phyloP scores from a whole-genome alignment of 2,329 filamentous ascomycete genomes.

The Emydomyces testavorans region DNA sequence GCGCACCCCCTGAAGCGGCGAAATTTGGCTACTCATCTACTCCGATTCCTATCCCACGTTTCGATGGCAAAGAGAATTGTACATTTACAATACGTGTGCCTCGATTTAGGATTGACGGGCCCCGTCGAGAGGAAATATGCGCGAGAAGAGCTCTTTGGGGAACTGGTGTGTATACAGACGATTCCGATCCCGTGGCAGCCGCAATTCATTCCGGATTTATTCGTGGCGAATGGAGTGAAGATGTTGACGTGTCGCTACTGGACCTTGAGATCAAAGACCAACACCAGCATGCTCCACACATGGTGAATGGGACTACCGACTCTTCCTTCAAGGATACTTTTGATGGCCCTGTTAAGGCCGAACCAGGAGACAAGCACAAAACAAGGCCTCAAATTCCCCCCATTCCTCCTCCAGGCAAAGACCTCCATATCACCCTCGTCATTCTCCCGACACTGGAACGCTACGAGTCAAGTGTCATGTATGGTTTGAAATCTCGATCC shows the following conservation, averaged over 20 bases:
- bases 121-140: conserved; percentile 72
- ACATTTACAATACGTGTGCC: conserved; percentile 82
- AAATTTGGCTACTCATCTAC: conserved; percentile 48
- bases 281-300: conserved; percentile 34
- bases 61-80: conserved; percentile 72
- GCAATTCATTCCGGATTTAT: conserved; percentile 92
- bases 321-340: conserved; percentile 5
- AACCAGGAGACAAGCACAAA: conserved; percentile 7
- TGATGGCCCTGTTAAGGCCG: conserved; percentile 6
- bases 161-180: conserved; percentile 87
- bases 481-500: conserved; percentile 69
- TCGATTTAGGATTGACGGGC: conserved; percentile 58
- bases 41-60: conserved; percentile 64
- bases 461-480: conserved; percentile 63
- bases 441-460: conserved; percentile 68
- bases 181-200: conserved; percentile 84
- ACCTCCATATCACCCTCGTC: conserved; percentile 76
- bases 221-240: conserved; percentile 71
- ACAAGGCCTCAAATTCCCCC: conserved; percentile 27
- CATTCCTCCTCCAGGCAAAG: conserved; percentile 53
- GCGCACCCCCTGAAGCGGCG: conserved; percentile 35
- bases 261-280: conserved; percentile 42
- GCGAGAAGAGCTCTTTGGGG: conserved; percentile 75
- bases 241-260: conserved; percentile 59
- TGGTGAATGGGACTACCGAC: not conserved